Base-by-base conservation (phyloP, 257 asterid species). In the Scutellaria minor region DNA sequence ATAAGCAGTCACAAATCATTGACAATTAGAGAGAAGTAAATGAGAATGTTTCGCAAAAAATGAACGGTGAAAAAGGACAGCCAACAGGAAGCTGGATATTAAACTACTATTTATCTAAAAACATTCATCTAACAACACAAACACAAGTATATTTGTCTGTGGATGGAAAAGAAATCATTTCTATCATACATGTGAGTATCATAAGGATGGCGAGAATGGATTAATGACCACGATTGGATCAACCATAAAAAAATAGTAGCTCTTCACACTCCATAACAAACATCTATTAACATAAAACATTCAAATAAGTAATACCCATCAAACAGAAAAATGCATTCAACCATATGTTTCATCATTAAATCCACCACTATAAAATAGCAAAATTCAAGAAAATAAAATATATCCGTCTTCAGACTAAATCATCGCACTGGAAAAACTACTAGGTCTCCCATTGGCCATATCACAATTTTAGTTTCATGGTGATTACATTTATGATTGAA, bases 271-370 rank as follows among this genome's bases (percentile, higher is more conserved):
- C 74, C 37, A 51, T 6, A 24, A 59, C 13, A 27, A 62, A 40
- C 41, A 61, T 48, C 66, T 48, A 64, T 47, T 18, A 20, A 22
- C 62, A 46, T 50, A 22, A 55, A 15, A 72, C 55, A 20, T 15
- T 12, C 24, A 48, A 64, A 64, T 64, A 64, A 57, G 67, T 48
- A 1, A 45, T n/a, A 63, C 10, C 68, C 69, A 68, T 40, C 24
- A 60, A 63, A 20, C 31, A 15, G 54, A 72, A 13, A 18, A 47
- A 61, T 27, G 57, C 75, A 75, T 65, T 73, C 65, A 18, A 52
- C 71, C 61, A n/a, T n/a, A n/a, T n/a, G n/a, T n/a, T n/a, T n/a
- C n/a, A 60, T 64, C 67, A 74, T 61, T 9, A 59, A 46, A 58
- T 44, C 64, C 22, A 60, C 39, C 18, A 10, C 53, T 37, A 54